Conservation (phyloP, 2,329 filamentous ascomycete species). For the Ascochyta clinopodiicola region DNA sequence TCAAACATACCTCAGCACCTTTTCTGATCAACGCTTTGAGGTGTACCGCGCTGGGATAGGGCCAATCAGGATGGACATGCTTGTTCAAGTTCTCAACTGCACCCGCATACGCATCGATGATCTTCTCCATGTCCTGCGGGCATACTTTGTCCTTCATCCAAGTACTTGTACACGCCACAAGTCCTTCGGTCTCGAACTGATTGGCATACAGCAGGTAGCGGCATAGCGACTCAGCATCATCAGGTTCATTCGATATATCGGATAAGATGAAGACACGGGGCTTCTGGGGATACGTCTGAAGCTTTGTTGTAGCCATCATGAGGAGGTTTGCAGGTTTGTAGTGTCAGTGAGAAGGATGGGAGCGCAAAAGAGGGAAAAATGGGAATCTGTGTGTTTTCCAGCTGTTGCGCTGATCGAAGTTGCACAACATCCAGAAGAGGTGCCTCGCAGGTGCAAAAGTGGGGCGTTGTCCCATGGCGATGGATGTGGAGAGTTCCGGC, state of each 20-base stretch:
- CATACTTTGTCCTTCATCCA: slow-evolving; percentile 49
- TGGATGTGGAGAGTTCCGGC: slow-evolving; percentile 23
- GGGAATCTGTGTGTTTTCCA: slow-evolving; percentile 6
- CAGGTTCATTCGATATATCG: slow-evolving; percentile 51
- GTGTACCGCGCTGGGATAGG: slow-evolving; percentile 38
- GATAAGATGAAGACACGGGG: slow-evolving; percentile 51
- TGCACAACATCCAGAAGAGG: slow-evolving; percentile 27
- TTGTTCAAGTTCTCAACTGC: slow-evolving; percentile 57
- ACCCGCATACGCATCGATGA: slow-evolving; percentile 43
- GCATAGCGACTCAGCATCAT: slow-evolving; percentile 48
- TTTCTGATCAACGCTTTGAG: slow-evolving; percentile 35
- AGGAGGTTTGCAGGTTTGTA: background rate
- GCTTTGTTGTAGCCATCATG: slow-evolving; percentile 35
- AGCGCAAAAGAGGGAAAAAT: background rate
- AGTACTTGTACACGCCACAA: slow-evolving; percentile 50
- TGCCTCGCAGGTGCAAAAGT: slow-evolving; percentile 22
- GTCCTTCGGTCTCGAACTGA: slow-evolving; percentile 48
- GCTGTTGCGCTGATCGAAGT: slow-evolving; percentile 19
- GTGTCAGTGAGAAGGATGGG: background rate
- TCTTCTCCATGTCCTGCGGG: slow-evolving; percentile 46
- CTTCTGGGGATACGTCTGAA: slow-evolving; percentile 41
- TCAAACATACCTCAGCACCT: slow-evolving; percentile 38
- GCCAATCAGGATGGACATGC: slow-evolving; percentile 49
- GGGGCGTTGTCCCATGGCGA: slow-evolving; percentile 12
- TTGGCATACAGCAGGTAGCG: slow-evolving; percentile 49